Evolutionary conservation across 345 rosid species (phyloP).

Genomic region (Gossypium mustelinum): DNA sequence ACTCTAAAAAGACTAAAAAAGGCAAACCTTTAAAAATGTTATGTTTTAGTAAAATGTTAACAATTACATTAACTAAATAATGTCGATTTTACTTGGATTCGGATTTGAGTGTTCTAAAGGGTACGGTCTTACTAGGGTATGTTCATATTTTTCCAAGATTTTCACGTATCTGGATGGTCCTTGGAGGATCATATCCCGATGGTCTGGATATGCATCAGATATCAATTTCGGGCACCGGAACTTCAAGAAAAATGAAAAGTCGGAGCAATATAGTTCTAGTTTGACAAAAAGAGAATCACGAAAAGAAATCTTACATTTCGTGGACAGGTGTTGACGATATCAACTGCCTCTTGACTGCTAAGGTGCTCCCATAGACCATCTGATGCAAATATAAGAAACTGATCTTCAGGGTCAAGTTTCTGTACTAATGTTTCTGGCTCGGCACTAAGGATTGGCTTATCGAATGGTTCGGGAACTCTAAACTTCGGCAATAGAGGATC

Average conservation of each 20-base stretch:
- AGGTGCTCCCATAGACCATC: constrained; percentile 99
- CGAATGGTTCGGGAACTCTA: constrained; percentile 66
- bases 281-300: not conserved
- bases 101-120: not conserved
- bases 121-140: not conserved
- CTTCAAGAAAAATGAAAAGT: not conserved
- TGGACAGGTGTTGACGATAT: constrained; percentile 68
- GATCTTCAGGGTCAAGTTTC: constrained; percentile 69
- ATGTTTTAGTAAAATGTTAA: no score
- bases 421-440: constrained; percentile 79
- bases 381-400: constrained; percentile 91
- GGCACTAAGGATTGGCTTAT: constrained; percentile 77
- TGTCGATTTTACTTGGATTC: not conserved
- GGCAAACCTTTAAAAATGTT: no score
- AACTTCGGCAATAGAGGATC: constrained; percentile 81
- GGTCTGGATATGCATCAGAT: no score
- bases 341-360: constrained; percentile 86
- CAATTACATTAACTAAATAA: no score
- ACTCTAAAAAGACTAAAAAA: not conserved
- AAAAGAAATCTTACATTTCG: constrained; percentile 57
- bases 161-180: no score
- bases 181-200: no score
- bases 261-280: not conserved
- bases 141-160: no score
- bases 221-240: not conserved